phyloP scores from a whole-genome alignment of 208 protist species.

The Wallacemonas rigidus region DNA sequence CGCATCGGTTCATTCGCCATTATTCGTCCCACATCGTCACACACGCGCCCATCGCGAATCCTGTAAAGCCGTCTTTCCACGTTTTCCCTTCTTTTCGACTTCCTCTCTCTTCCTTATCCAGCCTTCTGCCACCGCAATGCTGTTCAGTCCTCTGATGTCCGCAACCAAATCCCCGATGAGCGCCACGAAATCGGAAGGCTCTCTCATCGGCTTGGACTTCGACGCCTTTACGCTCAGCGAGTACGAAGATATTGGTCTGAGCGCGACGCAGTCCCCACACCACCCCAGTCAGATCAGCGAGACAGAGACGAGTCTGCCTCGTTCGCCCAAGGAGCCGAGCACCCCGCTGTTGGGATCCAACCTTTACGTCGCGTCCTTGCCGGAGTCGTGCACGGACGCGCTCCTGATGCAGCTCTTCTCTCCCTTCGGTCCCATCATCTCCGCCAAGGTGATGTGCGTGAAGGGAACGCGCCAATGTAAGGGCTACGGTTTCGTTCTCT shows the following conservation, averaged over 20 bases:
- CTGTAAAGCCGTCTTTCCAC: too few relatives aligned
- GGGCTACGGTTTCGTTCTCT: conserved; percentile 82
- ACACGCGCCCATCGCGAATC: too few relatives aligned
- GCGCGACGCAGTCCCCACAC: conserved; percentile 11
- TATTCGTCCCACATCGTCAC: too few relatives aligned
- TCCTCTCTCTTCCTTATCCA: not conserved
- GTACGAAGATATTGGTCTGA: conserved; percentile 12
- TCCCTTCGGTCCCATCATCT: conserved; percentile 65
- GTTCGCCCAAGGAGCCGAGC: not conserved
- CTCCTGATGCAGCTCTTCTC: conserved; percentile 54
- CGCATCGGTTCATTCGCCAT: too few relatives aligned
- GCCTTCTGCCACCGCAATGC: not conserved
- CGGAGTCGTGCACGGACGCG: conserved; percentile 52
- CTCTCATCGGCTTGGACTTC: conserved; percentile 9
- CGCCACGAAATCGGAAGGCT: not conserved
- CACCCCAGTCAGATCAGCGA: conserved; percentile 11
- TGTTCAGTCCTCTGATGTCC: not conserved
- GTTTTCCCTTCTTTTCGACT: not conserved
- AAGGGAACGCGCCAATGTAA: conserved; percentile 61
- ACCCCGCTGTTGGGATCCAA: conserved; percentile 43
- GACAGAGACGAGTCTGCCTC: not conserved
- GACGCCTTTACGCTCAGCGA: conserved; percentile 16
- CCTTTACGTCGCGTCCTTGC: conserved; percentile 71
- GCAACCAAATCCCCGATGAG: not conserved
- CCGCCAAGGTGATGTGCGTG: conserved; percentile 73